These are phyloP conservation scores for Dioszegia aurantiaca DNA, from an alignment of 768 basidiomycete genomes.

Conservation along the genomic window DNA sequence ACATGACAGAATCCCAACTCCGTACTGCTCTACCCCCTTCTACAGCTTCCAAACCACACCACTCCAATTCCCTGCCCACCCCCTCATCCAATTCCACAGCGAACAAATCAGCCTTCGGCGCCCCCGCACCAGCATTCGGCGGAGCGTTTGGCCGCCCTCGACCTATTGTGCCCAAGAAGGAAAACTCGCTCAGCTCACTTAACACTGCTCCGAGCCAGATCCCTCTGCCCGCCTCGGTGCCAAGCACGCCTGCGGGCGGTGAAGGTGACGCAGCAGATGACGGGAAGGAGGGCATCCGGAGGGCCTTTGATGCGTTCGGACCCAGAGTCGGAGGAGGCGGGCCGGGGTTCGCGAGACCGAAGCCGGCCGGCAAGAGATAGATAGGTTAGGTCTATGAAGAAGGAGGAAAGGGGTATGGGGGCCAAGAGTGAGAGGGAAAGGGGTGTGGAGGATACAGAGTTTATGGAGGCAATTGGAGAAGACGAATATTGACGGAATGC, in stretches of 20 bases:
- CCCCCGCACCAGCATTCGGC: conserved; percentile 18
- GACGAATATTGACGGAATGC: not conserved
- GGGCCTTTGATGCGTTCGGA: conserved; percentile 49
- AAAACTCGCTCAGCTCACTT: conserved; percentile 4
- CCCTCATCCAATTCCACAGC: conserved; percentile 17
- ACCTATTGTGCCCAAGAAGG: conserved; percentile 18
- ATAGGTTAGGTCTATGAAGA: too few relatives aligned
- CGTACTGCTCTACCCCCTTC: conserved; percentile 59
- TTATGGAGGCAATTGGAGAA: too few relatives aligned
- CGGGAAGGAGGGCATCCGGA: conserved; percentile 34
- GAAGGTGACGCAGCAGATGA: conserved; percentile 31
- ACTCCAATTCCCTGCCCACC: conserved; percentile 38
- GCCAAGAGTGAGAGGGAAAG: too few relatives aligned
- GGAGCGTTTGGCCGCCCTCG: conserved; percentile 38
- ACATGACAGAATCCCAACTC: conserved; percentile 66
- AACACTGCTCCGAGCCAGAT: conserved; percentile 25
- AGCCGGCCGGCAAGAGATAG: conserved; percentile 44
- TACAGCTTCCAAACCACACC: conserved; percentile 24
- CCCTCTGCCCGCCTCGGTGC: conserved; percentile 33
- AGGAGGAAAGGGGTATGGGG: too few relatives aligned
- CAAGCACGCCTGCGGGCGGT: conserved; percentile 25
- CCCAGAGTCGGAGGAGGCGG: conserved; percentile 43
- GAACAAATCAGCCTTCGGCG: conserved; percentile 17
- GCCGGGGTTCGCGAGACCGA: conserved; percentile 46
- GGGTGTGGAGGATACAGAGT: too few relatives aligned